Evolutionary conservation across 2,329 filamentous ascomycete genomes (phyloP).

Genomic region (Colletotrichum theobromicola): DNA sequence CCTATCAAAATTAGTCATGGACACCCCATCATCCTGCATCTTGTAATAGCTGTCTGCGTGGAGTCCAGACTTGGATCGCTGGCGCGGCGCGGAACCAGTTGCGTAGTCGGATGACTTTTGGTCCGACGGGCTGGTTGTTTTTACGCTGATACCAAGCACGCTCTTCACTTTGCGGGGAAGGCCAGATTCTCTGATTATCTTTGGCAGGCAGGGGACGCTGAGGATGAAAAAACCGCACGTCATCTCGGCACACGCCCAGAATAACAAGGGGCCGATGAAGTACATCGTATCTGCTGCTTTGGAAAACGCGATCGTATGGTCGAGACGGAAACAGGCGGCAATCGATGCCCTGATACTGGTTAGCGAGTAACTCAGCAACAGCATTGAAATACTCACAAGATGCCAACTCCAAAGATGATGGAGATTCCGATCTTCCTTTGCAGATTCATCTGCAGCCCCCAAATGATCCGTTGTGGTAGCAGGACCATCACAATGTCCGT

Average conservation of each 20-base stretch:
- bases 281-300: conserved; percentile 37
- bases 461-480: conserved; percentile 35
- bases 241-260: conserved; percentile 51
- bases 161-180: neutral
- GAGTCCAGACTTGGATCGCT: neutral
- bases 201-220: conserved; percentile 42
- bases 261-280: conserved; percentile 40
- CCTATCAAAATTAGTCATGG: neutral
- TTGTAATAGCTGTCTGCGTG: neutral
- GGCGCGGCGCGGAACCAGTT: neutral
- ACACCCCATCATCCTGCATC: neutral
- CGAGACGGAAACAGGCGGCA: conserved; percentile 42
- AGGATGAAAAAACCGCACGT: conserved; percentile 49
- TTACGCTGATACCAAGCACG: neutral
- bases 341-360: neutral
- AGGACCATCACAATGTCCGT: conserved; percentile 33
- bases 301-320: conserved; percentile 34
- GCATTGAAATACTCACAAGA: conserved; percentile 25
- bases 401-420: conserved; percentile 34
- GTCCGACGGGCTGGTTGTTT: neutral
- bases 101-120: neutral
- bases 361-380: neutral
- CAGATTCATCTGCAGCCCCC: conserved; percentile 33
- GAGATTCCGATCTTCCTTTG: conserved; percentile 35
- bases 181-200: conserved; percentile 29